phyloP scores from a whole-genome alignment of 805 yeast genomes.

The Tetrapisispora iriomotensis region DNA sequence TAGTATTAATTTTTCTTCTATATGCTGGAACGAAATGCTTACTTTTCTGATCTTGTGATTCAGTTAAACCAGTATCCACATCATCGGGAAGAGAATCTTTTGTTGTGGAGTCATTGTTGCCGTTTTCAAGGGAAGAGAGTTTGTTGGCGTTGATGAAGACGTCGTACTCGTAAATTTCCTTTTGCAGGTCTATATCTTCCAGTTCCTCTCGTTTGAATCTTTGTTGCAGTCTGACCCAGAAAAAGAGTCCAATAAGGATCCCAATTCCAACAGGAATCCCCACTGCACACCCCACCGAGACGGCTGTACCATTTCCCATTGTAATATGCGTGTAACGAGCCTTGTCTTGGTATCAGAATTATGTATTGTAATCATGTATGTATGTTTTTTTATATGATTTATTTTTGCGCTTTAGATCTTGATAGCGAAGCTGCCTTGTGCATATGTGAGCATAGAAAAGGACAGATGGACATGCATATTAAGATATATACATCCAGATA shows the following conservation, averaged over 20 bases:
- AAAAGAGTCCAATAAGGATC: conserved; percentile 26
- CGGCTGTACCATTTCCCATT: conserved; percentile 5
- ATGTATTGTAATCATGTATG: no score
- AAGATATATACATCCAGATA: no score
- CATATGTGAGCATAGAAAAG: no score
- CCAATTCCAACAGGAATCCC: conserved; percentile 41
- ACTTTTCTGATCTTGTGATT: conserved; percentile 1
- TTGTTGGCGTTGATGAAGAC: conserved; percentile 29
- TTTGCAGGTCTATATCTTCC: conserved; percentile 28
- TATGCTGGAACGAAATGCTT: conserved; percentile 31
- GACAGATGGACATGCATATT: no score
- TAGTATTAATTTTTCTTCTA: conserved; percentile 26
- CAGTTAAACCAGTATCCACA: background rate
- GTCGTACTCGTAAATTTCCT: conserved; percentile 25
- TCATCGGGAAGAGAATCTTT: background rate
- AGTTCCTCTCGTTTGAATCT: conserved; percentile 32
- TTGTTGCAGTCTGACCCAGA: conserved; percentile 33
- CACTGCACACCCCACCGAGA: conserved; percentile 45
- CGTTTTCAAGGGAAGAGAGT: conserved; percentile 18
- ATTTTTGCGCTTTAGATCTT: no score
- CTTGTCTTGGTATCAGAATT: no score
- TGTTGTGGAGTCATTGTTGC: background rate
- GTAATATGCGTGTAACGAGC: no score
- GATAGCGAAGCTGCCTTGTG: no score
- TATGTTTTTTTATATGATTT: no score